Evolutionary conservation across 2,329 filamentous ascomycete genomes (phyloP), one percentile per base, ranked within the genome.

Genomic region (Aspergillus piperis): DNA sequence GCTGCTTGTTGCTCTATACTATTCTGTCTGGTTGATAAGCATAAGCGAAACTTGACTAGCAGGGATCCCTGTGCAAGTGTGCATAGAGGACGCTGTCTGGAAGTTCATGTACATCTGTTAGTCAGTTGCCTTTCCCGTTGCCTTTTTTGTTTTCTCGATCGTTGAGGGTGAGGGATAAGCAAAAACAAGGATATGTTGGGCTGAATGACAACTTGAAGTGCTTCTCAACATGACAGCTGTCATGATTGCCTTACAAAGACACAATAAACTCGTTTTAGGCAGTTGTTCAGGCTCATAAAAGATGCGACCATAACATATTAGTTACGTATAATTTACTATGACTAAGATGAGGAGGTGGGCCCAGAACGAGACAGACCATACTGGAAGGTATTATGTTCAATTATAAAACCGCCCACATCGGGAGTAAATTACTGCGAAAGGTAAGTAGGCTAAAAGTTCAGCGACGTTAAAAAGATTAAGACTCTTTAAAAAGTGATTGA

Each of bases 171-270:
- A 3, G 25, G 25, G 7, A 27, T 27, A 8, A 27, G 25, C 7
- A 27, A 27, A 8, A 39, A 11, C 6, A 48, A 23, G 4, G 10
- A 59, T 17, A 53, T 13, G 8, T 15, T 21, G 13, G 38, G 19
- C 25, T 25, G 36, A 36, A 17, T 27, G 7, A 49, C n/a, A 30
- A 23, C 23, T 23, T 23, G 23, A 25, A 49, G 25, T 48, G 21
- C 17, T 36, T 17, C 21, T 15, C n/a, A 17, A 56, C 23, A 23
- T 59, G 60, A 62, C 60, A 60, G 60, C 57, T 62, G 60, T 62
- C 60, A 60, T 54, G n/a, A 32, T 23, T 30, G 19, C 56, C 57
- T 62, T 57, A 50, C 39, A 36, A 5, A 30, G 44, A 32, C 8
- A 8, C 8, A 11, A 11, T 11, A 30, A 58, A 38, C 21, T 53